phyloP scores from a whole-genome alignment of 306 rosid genomes.

The Quercus mongolica region DNA sequence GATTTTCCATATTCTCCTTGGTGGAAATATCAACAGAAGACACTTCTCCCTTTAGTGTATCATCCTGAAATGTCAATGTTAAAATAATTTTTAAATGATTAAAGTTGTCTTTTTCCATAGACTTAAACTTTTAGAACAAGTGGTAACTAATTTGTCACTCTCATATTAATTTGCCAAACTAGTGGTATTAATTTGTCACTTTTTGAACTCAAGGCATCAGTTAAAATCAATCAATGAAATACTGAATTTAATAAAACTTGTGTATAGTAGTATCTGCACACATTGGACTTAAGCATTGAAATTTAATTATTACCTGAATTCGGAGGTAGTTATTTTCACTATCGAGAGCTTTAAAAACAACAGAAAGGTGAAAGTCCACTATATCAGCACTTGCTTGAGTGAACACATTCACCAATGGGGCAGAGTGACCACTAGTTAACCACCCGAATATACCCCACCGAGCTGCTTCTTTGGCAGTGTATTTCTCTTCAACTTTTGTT shows the following conservation, averaged over 20 bases:
- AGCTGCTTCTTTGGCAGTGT: slow-evolving; percentile 27
- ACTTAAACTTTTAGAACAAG: too few relatives aligned
- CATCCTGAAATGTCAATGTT: slow-evolving; percentile 9
- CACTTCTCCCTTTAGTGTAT: slow-evolving; percentile 3
- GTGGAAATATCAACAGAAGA: too few relatives aligned
- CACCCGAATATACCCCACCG: slow-evolving; percentile 41
- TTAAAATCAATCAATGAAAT: too few relatives aligned
- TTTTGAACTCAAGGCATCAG: too few relatives aligned
- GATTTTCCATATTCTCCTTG: slow-evolving; percentile 17
- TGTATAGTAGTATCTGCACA: too few relatives aligned
- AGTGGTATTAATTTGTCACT: too few relatives aligned
- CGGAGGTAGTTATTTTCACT: slow-evolving; percentile 33
- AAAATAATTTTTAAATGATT: too few relatives aligned
- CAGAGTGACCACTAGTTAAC: slow-evolving; percentile 21
- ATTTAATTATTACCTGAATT: slow-evolving; percentile 31
- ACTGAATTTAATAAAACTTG: too few relatives aligned
- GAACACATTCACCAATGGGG: slow-evolving; percentile 36
- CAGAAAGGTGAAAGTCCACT: slow-evolving; percentile 40
- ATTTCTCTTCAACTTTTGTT: slow-evolving; percentile 1
- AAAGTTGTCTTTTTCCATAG: too few relatives aligned
- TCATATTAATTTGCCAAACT: background rate
- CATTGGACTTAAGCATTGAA: too few relatives aligned
- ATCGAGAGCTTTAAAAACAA: slow-evolving; percentile 39
- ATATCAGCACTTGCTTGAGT: slow-evolving; percentile 42
- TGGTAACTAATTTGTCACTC: too few relatives aligned